Evolutionary conservation across 441 rosid species (phyloP), one percentile per base, ranked within the genome.

Genomic region (Codiaeum variegatum): DNA sequence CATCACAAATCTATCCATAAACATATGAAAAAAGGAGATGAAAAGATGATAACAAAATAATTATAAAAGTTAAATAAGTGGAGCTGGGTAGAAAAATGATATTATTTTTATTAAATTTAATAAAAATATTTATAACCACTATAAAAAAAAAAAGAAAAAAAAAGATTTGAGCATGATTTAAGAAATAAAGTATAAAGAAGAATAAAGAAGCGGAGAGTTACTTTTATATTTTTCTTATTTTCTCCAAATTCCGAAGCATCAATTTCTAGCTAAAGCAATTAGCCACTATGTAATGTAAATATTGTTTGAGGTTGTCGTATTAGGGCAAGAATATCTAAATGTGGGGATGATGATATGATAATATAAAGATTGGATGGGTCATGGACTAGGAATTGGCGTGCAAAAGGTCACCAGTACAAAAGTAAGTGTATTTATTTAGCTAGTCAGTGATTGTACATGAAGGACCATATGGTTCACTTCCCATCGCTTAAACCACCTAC

Each of bases 331-430:
- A 32, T 21, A 63, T 72, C 69, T 34, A 24, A 23, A 42, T 7
- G 5, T 2, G 9, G 31, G 64, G 49, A 52, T 42, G 49, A 52
- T 42, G 18, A 38, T 34, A 11, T 71, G 36, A 23, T 38, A 34
- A 38, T 59, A 7, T 1, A 16, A 19, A 44, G 59, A 5, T 32
- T 32, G 36, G 28, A 34, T 44, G 46, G 29, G 44, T 40, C 52
- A n/a, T 59, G 64, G 67, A 72, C 67, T 56, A 38, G 77, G 62
- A 47, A 44, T 44, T 65, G 44, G 56, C 72, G 67, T 71, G 69
- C 51, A 9, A 40, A 58, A 21, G 65, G 62, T 40, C 73, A 38
- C 28, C 34, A 54, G 40, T 21, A 15, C 52, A 42, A 23, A 42
- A 42, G 6, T n/a, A n/a, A n/a, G n/a, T n/a, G 23, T 49, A 21